These are phyloP conservation scores for Vitis rupestris DNA, from an alignment of 164 flowering plant genomes.

Conservation along the genomic window DNA sequence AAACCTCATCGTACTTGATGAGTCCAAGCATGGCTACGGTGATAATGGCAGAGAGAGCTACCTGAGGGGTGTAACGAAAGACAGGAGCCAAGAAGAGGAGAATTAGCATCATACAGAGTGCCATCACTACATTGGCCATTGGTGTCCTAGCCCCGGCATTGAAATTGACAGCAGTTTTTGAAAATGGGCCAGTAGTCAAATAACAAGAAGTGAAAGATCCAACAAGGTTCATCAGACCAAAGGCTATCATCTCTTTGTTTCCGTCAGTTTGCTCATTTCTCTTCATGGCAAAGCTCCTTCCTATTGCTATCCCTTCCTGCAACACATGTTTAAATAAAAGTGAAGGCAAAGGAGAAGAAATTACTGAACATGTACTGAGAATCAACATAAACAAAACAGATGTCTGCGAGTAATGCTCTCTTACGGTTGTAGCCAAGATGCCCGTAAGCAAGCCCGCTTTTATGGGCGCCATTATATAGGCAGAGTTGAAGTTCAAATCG, in stretches of 20 bases:
- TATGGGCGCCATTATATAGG: conserved; percentile 37
- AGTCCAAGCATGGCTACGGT: conserved; percentile 89
- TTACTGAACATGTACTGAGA: too few relatives aligned
- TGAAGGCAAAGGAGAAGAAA: too few relatives aligned
- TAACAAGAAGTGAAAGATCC: conserved; percentile 91
- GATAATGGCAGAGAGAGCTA: conserved; percentile 84
- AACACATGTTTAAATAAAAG: background rate
- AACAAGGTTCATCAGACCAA: conserved; percentile 87
- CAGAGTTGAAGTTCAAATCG: conserved; percentile 42
- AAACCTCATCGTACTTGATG: conserved; percentile 53
- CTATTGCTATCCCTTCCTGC: conserved; percentile 95
- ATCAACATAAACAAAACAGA: background rate
- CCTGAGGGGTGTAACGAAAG: conserved; percentile 85
- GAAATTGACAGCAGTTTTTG: conserved; percentile 83
- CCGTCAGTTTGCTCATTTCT: conserved; percentile 79
- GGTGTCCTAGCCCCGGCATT: conserved; percentile 75
- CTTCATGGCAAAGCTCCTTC: conserved; percentile 73
- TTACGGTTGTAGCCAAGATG: conserved; percentile 69
- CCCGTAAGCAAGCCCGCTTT: conserved; percentile 69
- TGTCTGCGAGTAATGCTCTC: conserved; percentile 4
- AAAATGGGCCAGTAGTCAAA: conserved; percentile 93
- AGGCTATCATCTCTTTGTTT: conserved; percentile 92
- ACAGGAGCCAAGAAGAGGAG: conserved; percentile 77
- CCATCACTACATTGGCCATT: conserved; percentile 77
- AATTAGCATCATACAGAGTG: conserved; percentile 60